These are phyloP conservation scores for Lentinula sp. DNA, from an alignment of 768 basidiomycete species.

Conservation along the genomic window DNA sequence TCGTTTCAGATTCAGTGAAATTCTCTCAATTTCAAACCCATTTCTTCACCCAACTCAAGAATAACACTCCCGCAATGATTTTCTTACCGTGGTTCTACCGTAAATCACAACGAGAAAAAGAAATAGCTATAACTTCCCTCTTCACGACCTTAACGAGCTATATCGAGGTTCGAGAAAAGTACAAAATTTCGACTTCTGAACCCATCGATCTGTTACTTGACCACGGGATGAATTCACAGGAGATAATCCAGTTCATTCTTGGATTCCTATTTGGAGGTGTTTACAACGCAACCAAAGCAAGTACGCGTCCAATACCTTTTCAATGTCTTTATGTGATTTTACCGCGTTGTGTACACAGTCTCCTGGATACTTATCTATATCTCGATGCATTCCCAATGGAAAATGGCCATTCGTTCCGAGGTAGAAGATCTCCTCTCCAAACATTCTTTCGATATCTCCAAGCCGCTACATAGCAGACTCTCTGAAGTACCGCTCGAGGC, in stretches of 20 bases:
- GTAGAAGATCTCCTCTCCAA: conserved; percentile 21
- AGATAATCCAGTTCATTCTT: conserved; percentile 26
- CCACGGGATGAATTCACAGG: conserved; percentile 20
- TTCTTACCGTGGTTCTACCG: conserved; percentile 31
- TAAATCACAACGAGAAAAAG: conserved; percentile 20
- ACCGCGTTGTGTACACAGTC: conserved; percentile 14
- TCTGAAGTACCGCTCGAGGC: conserved; percentile 25
- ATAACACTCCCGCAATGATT: conserved; percentile 24
- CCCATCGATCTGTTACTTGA: conserved; percentile 28
- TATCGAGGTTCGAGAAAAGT: conserved; percentile 21
- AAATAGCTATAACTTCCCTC: conserved; percentile 23
- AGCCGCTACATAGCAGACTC: conserved; percentile 28
- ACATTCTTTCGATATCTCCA: conserved; percentile 15
- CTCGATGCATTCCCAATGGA: conserved; percentile 27
- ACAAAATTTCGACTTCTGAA: conserved; percentile 19
- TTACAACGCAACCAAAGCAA: conserved; percentile 26
- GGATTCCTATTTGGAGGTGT: conserved; percentile 30
- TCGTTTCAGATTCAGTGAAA: conserved; percentile 20
- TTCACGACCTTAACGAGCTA: conserved; percentile 19
- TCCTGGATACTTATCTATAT: conserved; percentile 32
- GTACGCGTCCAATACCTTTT: conserved; percentile 13
- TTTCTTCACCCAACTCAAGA: conserved; percentile 27
- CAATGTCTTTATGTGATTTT: background rate
- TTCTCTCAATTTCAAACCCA: conserved; percentile 18
- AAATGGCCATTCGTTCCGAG: conserved; percentile 21